These are phyloP conservation scores for Aristolochia fimbriata DNA, from an alignment of 164 flowering plant species.

Conservation along the genomic window DNA sequence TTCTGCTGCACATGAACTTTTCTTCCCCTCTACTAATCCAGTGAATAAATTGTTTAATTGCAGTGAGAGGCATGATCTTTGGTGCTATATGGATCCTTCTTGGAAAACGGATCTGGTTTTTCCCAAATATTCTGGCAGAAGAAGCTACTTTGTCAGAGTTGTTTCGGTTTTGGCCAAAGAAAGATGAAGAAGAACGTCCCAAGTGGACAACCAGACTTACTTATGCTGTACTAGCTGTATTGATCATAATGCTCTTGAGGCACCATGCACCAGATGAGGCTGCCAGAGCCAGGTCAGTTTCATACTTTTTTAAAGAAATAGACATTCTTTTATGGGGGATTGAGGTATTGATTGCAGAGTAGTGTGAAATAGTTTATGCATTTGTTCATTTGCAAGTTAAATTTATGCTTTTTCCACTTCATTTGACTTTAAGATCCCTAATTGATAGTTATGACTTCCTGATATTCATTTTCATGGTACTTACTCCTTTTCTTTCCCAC, in stretches of 20 bases:
- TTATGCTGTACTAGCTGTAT: conserved; percentile 51
- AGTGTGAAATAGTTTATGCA: no score
- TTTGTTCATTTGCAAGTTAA: no score
- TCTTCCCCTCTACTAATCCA: no score
- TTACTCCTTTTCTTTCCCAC: no score
- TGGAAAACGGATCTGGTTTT: conserved; percentile 91
- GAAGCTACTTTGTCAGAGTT: conserved; percentile 88
- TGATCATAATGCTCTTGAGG: conserved; percentile 61
- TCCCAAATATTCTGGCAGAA: conserved; percentile 97
- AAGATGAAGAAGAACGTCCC: conserved; percentile 90
- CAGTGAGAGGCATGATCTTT: conserved; percentile 75
- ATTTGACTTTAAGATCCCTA: no score
- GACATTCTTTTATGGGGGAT: no score
- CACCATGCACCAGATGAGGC: conserved; percentile 99
- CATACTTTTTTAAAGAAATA: not conserved
- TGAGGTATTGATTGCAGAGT: no score
- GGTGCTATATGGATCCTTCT: conserved; percentile 63
- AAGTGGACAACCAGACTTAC: conserved; percentile 92
- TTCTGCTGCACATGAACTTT: no score
- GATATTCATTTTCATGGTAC: no score
- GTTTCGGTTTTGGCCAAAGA: conserved; percentile 92
- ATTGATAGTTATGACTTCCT: no score
- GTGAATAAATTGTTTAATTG: conserved; percentile 9
- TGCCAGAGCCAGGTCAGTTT: conserved; percentile 88
- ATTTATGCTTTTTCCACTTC: no score